Conservation (phyloP, 805 yeast genomes). For the Pichia cephalocereana region DNA sequence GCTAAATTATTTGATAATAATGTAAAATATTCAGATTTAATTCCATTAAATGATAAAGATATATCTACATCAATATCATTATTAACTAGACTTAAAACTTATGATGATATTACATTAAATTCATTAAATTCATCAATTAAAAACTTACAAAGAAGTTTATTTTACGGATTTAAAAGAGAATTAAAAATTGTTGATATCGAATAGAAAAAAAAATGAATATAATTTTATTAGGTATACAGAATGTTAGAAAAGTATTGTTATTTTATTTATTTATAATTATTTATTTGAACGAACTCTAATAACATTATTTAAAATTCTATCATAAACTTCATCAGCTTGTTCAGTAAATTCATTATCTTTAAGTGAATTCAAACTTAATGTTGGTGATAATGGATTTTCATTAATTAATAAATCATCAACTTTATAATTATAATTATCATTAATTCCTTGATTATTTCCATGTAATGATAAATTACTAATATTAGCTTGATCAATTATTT, state of each 20-base stretch:
- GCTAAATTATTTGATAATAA: constrained; percentile 1
- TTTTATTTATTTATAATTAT: not conserved
- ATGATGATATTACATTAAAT: no score
- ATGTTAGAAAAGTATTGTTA: no score
- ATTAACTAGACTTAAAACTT: not conserved
- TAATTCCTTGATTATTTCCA: not conserved
- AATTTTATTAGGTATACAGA: no score
- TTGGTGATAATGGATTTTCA: constrained; percentile 9
- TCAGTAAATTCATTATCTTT: constrained; percentile 23
- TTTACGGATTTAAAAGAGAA: constrained; percentile 11
- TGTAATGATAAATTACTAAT: not conserved
- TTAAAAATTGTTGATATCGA: not conserved
- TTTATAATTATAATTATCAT: not conserved
- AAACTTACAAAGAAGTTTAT: constrained; percentile 10
- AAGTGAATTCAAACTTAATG: constrained; percentile 8
- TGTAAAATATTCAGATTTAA: not conserved
- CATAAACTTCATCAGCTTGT: constrained; percentile 62
- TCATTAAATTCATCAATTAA: not conserved
- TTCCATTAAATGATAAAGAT: constrained; percentile 5
- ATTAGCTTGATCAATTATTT: not conserved
- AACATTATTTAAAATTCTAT: constrained; percentile 59
- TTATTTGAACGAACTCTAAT: constrained; percentile 52
- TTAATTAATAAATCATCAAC: not conserved
- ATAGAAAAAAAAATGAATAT: not conserved
- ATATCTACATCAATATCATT: not conserved